Evolutionary conservation across 2,329 filamentous ascomycete species (phyloP), one percentile per base, ranked within the genome.

Genomic region (Trichoderma simmonsii): DNA sequence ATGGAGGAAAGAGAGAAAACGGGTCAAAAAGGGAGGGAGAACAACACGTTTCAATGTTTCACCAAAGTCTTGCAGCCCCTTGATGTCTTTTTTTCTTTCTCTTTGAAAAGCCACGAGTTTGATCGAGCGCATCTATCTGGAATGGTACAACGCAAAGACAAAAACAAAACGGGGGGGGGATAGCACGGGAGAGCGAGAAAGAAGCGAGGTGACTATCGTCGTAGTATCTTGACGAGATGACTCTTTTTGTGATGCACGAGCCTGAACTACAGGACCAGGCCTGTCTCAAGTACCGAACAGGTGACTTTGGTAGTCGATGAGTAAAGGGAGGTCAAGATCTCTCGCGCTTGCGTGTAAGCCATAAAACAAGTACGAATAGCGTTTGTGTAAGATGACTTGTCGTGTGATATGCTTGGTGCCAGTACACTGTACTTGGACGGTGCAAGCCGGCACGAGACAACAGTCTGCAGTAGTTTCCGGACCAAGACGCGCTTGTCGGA

Each of bases 1-100:
- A 34, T n/a, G 30, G 30, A 8, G 12, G 18, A n/a, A 9, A 34
- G 14, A 32, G 18, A n/a, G 48, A 12, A 21, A 39, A 18, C 32
- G n/a, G n/a, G 30, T 11, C 18, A 1, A 18, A 18, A 43, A 69
- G 56, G 28, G 34, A 69, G 24, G 14, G 28, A 28, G 11, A 30
- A 54, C 61, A 21, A 70, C 66, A 32, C 57, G n/a, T 11, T 61
- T 62, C 66, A 39, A 51, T 62, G 66, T 70, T 70, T 62, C 66
- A 70, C 66, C 21, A 54, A 26, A 21, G 12, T 48, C 21, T 36
- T 36, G 21, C 14, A 48, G 28, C 12, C 39, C 56, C 54, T 21
- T 61, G 26, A 4, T 60, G 65, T 51, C 21, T 39, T 69, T 34
- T 34, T 12, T 15, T 21, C 26, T n/a, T 34, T 34, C 18, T 57